Percentiles rank a stretch among this genome's conserved stretches.
These are phyloP conservation scores for Skeletonema marinoi DNA, from an alignment of 108 stramenopile genomes.

Conservation along the genomic window DNA sequence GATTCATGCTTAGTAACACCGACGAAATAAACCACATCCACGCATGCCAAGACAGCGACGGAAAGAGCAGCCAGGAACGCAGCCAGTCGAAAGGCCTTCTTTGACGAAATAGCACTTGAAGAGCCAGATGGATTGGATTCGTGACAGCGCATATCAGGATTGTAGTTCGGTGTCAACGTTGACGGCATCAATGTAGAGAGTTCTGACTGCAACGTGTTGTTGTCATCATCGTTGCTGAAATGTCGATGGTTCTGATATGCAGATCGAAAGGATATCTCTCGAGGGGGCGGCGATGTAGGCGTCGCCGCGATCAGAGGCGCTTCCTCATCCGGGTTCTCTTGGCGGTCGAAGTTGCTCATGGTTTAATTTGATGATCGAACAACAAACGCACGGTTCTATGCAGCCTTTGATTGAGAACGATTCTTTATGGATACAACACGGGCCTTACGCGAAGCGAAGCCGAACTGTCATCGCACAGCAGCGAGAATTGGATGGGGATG, in stretches of 20 bases:
- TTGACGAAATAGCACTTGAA: neutral
- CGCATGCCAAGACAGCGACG: conserved; percentile 6
- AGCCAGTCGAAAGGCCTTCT: conserved; percentile 30
- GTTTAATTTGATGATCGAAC: neutral
- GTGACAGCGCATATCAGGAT: neutral
- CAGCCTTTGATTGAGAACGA: neutral
- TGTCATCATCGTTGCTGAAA: neutral
- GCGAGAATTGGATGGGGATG: too few relatives aligned
- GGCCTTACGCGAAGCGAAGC: too few relatives aligned
- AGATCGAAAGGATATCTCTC: conserved; percentile 37
- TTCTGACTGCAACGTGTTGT: conserved; percentile 23
- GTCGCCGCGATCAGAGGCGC: neutral
- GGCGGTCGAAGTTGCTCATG: neutral
- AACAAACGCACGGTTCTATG: neutral
- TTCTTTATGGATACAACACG: neutral
- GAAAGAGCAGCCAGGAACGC: conserved; percentile 17
- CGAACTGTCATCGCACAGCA: too few relatives aligned
- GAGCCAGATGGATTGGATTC: neutral
- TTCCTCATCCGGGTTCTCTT: conserved; percentile 2
- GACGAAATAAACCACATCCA: conserved; percentile 12
- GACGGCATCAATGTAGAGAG: conserved; percentile 20
- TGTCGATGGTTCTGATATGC: conserved; percentile 5
- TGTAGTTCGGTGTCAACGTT: conserved; percentile 9
- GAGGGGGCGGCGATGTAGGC: conserved; percentile 19
- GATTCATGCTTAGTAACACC: neutral